phyloP scores from a whole-genome alignment of 1,284 basidiomycete genomes.

The Schizophyllum commune region DNA sequence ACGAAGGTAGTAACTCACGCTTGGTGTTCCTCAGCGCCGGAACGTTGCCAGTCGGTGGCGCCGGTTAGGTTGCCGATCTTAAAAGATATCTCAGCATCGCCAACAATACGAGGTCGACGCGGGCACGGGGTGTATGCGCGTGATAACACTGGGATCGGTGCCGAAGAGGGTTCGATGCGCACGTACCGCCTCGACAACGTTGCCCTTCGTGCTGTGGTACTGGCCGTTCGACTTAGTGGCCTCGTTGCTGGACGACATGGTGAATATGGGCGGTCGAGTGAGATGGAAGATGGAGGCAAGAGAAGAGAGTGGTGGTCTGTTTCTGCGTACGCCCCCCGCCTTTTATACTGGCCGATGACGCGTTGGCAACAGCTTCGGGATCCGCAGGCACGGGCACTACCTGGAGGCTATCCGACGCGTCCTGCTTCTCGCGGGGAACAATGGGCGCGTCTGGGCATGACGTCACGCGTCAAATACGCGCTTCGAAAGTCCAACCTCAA shows the following conservation, averaged over 20 bases:
- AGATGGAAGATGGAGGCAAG: not conserved
- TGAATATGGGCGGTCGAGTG: not conserved
- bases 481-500: too few relatives aligned
- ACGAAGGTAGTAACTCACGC: constrained; percentile 9
- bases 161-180: too few relatives aligned
- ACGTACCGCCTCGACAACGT: constrained; percentile 36
- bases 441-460: not conserved
- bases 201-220: constrained; percentile 27
- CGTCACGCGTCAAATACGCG: not conserved
- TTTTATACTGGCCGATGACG: not conserved
- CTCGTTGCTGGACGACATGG: not conserved
- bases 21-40: constrained; percentile 52
- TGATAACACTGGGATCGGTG: not conserved
- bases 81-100: not conserved
- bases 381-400: too few relatives aligned
- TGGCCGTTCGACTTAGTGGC: constrained; percentile 5
- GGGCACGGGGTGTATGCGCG: too few relatives aligned
- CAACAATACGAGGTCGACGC: not conserved
- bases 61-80: constrained; percentile 41
- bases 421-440: not conserved
- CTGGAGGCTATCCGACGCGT: too few relatives aligned
- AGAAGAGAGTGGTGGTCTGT: not conserved
- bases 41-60: constrained; percentile 32
- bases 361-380: not conserved
- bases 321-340: too few relatives aligned